Conservation (phyloP, 2,329 filamentous ascomycete species). For the Scortechinia acanthostroma region DNA sequence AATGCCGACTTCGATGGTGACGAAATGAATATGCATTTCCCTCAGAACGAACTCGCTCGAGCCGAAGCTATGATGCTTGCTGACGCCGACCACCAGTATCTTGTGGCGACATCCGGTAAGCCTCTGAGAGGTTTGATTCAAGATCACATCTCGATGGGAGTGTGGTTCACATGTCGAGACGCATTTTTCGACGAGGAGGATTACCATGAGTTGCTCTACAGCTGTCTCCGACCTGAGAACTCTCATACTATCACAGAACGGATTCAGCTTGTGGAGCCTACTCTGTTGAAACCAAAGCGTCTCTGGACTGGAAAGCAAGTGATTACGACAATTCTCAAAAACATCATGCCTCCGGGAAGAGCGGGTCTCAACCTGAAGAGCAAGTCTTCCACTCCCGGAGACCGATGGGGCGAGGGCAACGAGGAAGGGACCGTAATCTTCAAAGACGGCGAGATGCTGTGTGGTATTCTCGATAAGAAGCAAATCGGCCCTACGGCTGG, state of each 20-base stretch:
- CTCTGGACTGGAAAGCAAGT: constrained; percentile 96
- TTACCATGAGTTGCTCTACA: constrained; percentile 92
- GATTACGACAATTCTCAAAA: constrained; percentile 85
- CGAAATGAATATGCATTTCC: constrained; percentile 99
- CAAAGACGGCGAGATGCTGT: constrained; percentile 78
- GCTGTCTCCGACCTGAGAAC: constrained; percentile 79
- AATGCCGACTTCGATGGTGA: constrained; percentile 99
- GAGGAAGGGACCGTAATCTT: constrained; percentile 81
- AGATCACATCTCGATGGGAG: constrained; percentile 92
- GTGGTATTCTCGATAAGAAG: constrained; percentile 88
- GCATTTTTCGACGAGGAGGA: constrained; percentile 81
- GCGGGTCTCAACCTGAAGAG: constrained; percentile 73
- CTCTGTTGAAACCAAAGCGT: constrained; percentile 72
- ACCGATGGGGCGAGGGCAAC: constrained; percentile 68
- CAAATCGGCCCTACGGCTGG: constrained; percentile 84
- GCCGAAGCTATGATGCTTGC: constrained; percentile 89
- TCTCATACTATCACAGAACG: constrained; percentile 74
- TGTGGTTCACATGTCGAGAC: constrained; percentile 83
- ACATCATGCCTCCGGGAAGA: constrained; percentile 74
- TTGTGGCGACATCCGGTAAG: constrained; percentile 87
- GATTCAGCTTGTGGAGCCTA: constrained; percentile 74
- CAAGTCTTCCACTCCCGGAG: constrained; percentile 70
- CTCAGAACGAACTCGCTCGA: constrained; percentile 88
- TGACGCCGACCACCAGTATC: constrained; percentile 94
- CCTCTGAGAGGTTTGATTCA: constrained; percentile 93